phyloP scores from a whole-genome alignment of 257 asterid genomes.

The Solanum gracilifrons region DNA sequence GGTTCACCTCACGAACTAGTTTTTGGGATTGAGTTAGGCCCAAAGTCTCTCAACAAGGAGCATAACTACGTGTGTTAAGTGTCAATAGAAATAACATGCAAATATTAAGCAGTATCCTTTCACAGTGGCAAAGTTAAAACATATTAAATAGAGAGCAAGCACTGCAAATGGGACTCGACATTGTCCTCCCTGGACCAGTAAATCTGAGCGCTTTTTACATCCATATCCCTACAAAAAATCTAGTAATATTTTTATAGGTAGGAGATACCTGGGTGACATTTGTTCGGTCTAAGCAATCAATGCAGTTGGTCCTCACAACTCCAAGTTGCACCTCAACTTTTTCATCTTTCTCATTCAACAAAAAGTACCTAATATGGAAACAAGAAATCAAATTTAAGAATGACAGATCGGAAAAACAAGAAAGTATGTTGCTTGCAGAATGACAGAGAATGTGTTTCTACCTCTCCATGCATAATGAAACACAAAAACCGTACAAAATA shows the following conservation, averaged over 20 bases:
- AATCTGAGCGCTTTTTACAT: background rate
- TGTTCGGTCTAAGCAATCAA: conserved; percentile 97
- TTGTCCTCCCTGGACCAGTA: background rate
- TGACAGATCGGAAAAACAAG: background rate
- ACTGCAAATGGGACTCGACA: background rate
- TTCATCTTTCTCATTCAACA: conserved; percentile 77
- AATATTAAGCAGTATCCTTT: background rate
- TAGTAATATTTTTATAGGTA: background rate
- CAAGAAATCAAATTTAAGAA: background rate
- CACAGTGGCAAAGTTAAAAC: background rate
- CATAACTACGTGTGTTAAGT: background rate
- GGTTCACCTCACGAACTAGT: background rate
- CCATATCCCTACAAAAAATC: background rate
- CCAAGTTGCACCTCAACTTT: conserved; percentile 73
- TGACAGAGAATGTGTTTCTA: background rate
- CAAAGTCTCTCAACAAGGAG: background rate
- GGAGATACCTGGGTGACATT: conserved; percentile 84
- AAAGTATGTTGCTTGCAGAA: background rate
- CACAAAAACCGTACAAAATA: background rate
- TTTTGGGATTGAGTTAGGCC: background rate
- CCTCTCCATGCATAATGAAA: background rate
- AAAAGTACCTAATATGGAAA: conserved; percentile 38
- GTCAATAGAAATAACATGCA: background rate
- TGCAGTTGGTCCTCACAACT: conserved; percentile 84
- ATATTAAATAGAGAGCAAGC: background rate